These are phyloP conservation scores for Ophiostoma triangulosporum DNA, from an alignment of 2,329 filamentous ascomycete species.

Conservation along the genomic window DNA sequence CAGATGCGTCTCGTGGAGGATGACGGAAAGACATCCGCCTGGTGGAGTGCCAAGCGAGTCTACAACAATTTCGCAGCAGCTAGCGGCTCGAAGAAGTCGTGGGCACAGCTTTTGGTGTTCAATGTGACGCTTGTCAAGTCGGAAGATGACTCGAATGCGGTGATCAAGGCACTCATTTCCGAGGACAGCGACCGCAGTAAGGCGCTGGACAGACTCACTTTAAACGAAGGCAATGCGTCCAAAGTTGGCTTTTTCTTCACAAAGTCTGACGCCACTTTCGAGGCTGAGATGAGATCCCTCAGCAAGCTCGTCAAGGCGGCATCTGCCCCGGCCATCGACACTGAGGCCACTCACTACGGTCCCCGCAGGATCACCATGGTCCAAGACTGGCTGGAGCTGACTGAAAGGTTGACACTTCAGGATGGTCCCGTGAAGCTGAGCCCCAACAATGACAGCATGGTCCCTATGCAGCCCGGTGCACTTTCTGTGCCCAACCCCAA, in stretches of 20 bases:
- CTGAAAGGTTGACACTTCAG: background rate
- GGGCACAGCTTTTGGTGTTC: slow-evolving; percentile 10
- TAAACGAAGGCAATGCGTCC: slow-evolving; percentile 8
- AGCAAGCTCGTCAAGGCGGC: slow-evolving; percentile 8
- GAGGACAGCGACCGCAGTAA: background rate
- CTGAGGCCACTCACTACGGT: background rate
- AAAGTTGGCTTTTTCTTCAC: slow-evolving; percentile 10
- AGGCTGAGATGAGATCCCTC: slow-evolving; percentile 12
- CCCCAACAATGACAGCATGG: background rate
- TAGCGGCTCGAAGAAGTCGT: slow-evolving; percentile 1
- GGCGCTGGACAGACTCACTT: background rate
- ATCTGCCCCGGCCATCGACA: background rate
- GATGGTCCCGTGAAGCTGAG: background rate
- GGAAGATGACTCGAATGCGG: background rate
- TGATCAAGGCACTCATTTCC: slow-evolving; percentile 8
- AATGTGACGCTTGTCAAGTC: slow-evolving; percentile 6
- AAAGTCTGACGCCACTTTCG: slow-evolving; percentile 12
- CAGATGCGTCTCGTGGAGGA: slow-evolving; percentile 6
- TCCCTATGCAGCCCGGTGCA: background rate
- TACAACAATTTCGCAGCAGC: slow-evolving; percentile 10
- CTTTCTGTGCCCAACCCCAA: background rate
- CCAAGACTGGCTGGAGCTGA: background rate
- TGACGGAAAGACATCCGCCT: slow-evolving; percentile 3
- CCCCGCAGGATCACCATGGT: background rate
- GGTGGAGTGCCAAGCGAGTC: slow-evolving; percentile 10